Conservation (phyloP, 495 filamentous ascomycete species). For the Pyronema omphalodes region DNA sequence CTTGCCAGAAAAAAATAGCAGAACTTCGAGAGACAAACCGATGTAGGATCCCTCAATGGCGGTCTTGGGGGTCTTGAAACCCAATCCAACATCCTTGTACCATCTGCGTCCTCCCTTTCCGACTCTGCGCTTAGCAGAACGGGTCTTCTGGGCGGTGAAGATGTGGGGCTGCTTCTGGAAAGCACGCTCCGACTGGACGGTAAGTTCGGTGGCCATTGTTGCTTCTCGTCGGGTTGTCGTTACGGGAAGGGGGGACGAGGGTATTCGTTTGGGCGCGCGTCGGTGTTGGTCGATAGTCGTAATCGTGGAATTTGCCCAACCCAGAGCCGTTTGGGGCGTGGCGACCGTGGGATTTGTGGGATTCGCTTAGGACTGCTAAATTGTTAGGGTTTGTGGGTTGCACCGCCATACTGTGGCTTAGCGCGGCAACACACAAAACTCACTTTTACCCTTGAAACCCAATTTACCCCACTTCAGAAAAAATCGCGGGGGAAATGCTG, state of each 20-base stretch:
- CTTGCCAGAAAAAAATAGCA: constrained; percentile 2
- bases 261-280: background rate
- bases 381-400: too few relatives aligned
- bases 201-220: constrained; percentile 96
- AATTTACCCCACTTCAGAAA: too few relatives aligned
- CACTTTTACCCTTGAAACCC: too few relatives aligned
- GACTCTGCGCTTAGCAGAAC: constrained; percentile 60
- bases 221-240: constrained; percentile 32
- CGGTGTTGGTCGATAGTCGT: background rate
- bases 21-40: constrained; percentile 45
- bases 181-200: constrained; percentile 93
- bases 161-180: constrained; percentile 99
- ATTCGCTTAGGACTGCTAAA: too few relatives aligned
- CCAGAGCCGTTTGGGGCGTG: background rate
- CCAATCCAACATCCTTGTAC: constrained; percentile 99
- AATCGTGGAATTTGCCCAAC: background rate
- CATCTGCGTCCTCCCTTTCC: constrained; percentile 85
- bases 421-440: too few relatives aligned
- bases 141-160: constrained; percentile 82
- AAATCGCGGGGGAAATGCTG: too few relatives aligned
- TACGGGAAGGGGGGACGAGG: constrained; percentile 13
- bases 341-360: background rate
- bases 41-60: constrained; percentile 98
- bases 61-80: constrained; percentile 91
- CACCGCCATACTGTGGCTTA: too few relatives aligned